Conservation (phyloP, 2,329 filamentous ascomycete genomes). For the Sarocladium strictum region DNA sequence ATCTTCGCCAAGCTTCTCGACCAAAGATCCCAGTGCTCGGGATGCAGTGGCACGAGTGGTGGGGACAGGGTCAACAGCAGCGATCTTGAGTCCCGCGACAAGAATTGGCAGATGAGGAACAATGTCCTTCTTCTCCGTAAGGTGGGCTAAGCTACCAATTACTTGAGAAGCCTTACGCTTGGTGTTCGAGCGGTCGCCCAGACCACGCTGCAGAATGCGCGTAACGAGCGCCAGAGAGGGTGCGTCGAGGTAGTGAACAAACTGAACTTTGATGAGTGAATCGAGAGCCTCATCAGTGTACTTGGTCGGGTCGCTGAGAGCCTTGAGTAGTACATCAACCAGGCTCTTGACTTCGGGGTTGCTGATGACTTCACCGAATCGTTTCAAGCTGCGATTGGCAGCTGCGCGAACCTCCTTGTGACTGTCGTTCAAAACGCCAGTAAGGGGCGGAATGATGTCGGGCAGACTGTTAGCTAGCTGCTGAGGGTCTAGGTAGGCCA, state of each 20-base stretch:
- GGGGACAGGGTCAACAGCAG: constrained; percentile 91
- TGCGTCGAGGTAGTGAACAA: constrained; percentile 96
- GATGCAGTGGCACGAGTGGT: constrained; percentile 95
- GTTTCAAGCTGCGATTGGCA: constrained; percentile 92
- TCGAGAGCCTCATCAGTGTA: constrained; percentile 95
- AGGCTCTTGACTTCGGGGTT: constrained; percentile 95
- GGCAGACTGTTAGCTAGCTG: constrained; percentile 88
- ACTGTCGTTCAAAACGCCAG: constrained; percentile 89
- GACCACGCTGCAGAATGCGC: constrained; percentile 87
- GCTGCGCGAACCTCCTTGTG: constrained; percentile 93
- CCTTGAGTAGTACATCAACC: constrained; percentile 87
- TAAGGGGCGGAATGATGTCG: constrained; percentile 94
- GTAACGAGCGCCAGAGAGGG: constrained; percentile 92
- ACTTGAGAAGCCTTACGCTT: constrained; percentile 97
- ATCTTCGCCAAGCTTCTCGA: constrained; percentile 97
- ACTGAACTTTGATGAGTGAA: constrained; percentile 93
- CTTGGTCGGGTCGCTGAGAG: constrained; percentile 93
- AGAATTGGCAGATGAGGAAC: constrained; percentile 86
- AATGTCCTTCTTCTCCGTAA: constrained; percentile 94
- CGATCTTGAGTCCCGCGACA: constrained; percentile 81
- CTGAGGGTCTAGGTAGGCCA: constrained; percentile 96
- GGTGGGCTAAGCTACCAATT: constrained; percentile 93
- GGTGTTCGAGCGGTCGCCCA: constrained; percentile 85
- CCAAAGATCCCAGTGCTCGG: constrained; percentile 89
- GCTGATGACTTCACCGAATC: constrained; percentile 96